Evolutionary conservation across 2,329 filamentous ascomycete genomes (phyloP).

Genomic region (Alternaria sp.): DNA sequence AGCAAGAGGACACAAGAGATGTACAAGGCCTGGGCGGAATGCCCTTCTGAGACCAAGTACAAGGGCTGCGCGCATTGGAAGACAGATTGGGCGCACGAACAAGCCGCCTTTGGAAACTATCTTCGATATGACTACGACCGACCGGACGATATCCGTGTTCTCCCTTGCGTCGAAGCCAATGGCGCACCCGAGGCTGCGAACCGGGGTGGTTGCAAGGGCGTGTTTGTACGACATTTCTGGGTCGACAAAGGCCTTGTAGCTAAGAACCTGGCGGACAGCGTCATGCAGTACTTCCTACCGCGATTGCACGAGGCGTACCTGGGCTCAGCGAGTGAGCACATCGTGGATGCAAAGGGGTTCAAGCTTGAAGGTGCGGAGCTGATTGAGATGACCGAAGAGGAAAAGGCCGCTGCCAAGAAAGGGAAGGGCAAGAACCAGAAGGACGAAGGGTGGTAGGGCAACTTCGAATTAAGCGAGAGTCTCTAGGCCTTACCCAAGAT

Average conservation of each 20-base stretch:
- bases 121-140: conserved; percentile 50
- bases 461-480: background rate
- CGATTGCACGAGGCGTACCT: conserved; percentile 46
- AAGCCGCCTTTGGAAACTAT: conserved; percentile 51
- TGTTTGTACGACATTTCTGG: conserved; percentile 52
- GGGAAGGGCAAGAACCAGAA: conserved; percentile 43
- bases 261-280: conserved; percentile 42
- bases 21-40: conserved; percentile 51
- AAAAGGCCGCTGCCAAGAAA: conserved; percentile 37
- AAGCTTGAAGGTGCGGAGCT: conserved; percentile 44
- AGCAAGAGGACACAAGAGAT: conserved; percentile 50
- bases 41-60: conserved; percentile 47
- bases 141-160: conserved; percentile 48
- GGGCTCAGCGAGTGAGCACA: conserved; percentile 36
- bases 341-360: conserved; percentile 48
- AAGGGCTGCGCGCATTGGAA: conserved; percentile 48
- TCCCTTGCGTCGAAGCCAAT: conserved; percentile 51
- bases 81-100: conserved; percentile 49
- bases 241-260: conserved; percentile 46
- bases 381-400: conserved; percentile 41
- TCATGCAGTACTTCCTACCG: conserved; percentile 51
- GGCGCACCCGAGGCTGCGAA: conserved; percentile 47
- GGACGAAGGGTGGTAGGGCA: conserved; percentile 43
- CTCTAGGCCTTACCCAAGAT: background rate
- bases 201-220: conserved; percentile 48